Base-by-base conservation (phyloP, 768 basidiomycete species). In the Cantharellus cinnabarinus region DNA sequence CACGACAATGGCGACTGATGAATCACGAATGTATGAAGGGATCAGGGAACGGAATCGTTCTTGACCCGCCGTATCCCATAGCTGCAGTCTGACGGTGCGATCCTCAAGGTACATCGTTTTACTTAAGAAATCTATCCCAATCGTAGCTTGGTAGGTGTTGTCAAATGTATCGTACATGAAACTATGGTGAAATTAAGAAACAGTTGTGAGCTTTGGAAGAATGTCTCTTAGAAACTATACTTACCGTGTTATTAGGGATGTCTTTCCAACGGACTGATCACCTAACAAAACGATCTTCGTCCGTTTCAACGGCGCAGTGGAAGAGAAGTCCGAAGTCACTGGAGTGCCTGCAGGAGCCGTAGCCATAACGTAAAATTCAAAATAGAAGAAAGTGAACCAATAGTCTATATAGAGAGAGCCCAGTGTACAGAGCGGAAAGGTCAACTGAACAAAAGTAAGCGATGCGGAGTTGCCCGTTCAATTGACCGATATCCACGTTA, bases 101-200 rank as follows among this genome's bases (percentile, higher is more conserved):
- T 99, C 95, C 68, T 99, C 95, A 60, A 98, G 77, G 71, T 99
- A 99, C 89, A 99, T 94, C 0, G 95, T 98, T 77, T 99, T 99
- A 74, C 90, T 94, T 72, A 99, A 75, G 70, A 99, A 99, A 74
- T 99, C 95, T 71, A 99, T 99, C 60, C 94, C 90, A 68, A 94
- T 94, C 5, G 90, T 94, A 20, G 90, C 90, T 69, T 90, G 89
- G 70, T 99, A 99, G 50, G 94, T 98, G 71, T 98, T 98, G 76
- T 99, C 95, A 71, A 99, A 99, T 0, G 95, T 98, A 72, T 99
- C 95, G 70, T 99, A 99, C 95, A 98, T 93, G 70, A 88, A 87
- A 72, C 89, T 93, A 64, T 29, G 20, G 20, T 29, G 20, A 29
- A 29, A 29, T 0, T 29, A 29, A 29, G 20, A 29, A 29, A 29